Evolutionary conservation across 345 rosid genomes (phyloP).

Genomic region (Rhizophora mangle): DNA sequence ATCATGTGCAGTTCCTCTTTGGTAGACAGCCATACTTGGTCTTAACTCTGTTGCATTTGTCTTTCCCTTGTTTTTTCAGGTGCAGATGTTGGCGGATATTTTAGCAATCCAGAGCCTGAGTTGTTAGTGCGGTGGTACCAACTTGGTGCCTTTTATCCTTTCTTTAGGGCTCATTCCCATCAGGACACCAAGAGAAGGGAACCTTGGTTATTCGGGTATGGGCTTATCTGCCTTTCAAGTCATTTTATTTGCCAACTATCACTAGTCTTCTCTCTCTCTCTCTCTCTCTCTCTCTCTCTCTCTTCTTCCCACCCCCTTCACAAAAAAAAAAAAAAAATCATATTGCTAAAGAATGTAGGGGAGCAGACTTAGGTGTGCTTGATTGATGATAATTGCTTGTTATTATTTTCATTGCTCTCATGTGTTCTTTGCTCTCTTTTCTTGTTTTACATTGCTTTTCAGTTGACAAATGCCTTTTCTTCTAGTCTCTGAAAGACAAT

Average conservation of each 20-base stretch:
- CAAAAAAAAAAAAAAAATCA: no score
- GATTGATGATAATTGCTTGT: not conserved
- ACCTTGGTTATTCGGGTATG: constrained; percentile 98
- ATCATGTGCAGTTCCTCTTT: not conserved
- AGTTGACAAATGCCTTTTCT: no score
- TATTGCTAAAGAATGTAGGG: no score
- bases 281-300: no score
- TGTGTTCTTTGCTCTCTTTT: not conserved
- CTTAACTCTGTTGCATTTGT: constrained; percentile 3
- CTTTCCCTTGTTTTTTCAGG: constrained; percentile 41
- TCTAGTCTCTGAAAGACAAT: not conserved
- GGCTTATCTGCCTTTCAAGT: not conserved
- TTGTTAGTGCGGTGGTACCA: constrained; percentile 97
- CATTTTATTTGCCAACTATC: not conserved
- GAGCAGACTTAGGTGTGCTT: no score
- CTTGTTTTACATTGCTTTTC: not conserved
- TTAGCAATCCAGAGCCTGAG: constrained; percentile 94
- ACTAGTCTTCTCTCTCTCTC: no score
- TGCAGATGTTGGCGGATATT: constrained; percentile 97
- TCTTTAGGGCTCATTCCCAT: constrained; percentile 98
- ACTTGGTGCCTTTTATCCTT: constrained; percentile 97
- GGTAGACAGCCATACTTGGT: not conserved
- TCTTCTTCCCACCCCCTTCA: no score
- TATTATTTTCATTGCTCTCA: not conserved
- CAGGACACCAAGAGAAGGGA: constrained; percentile 97